Evolutionary conservation across 192 early-diverging fungal genomes (phyloP), one percentile per base, ranked within the genome.

Genomic region (Backusella psychrophila): DNA sequence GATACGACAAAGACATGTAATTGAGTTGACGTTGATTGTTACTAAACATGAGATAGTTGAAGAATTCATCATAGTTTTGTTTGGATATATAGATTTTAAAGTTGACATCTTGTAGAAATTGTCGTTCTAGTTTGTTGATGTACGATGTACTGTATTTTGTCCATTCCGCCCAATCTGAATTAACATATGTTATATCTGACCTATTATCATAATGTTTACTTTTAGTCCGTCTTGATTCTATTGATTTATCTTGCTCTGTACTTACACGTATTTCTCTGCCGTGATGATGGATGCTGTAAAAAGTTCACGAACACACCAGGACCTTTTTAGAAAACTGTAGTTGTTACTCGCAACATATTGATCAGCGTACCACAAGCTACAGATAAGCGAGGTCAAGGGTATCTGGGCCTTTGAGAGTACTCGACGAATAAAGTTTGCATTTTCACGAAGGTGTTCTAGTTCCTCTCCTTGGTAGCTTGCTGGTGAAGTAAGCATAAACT

Each of bases 221-320:
- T 23, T 66, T 26, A 49, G 21, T 21, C 1, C 2, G 2, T 3
- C 33, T 33, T 33, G 33, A 33, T 33, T 33, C 33, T 33, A 33
- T 39, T 39, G 8, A 35, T 29, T 19, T 21, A 33, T 34, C 14
- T 17, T 21, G 38, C 38, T 39, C 38, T 12, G 38, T 39, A 65
- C 76, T 72, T 83, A 84, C 56, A 85, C 75, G n/a, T 84, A 88
- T 77, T 88, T 88, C 66, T 88, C 87, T 3, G 87, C 87, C 34
- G 78, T 80, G 21, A 88, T 79, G 36, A 88, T 84, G 6, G 83
- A 71, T 4, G 84, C 83, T 14, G 86, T 78, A 33, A 88, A 86
- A 0, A 88, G 75, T 19, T 85, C 79, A n/a, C 82, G 77, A 17
- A 80, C 76, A 1, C 72, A 76, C 87, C 87, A 88, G 31, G 71